Evolutionary conservation across 768 basidiomycete species (phyloP), one percentile per base, ranked within the genome.

Genomic region (Hericium alpestre): DNA sequence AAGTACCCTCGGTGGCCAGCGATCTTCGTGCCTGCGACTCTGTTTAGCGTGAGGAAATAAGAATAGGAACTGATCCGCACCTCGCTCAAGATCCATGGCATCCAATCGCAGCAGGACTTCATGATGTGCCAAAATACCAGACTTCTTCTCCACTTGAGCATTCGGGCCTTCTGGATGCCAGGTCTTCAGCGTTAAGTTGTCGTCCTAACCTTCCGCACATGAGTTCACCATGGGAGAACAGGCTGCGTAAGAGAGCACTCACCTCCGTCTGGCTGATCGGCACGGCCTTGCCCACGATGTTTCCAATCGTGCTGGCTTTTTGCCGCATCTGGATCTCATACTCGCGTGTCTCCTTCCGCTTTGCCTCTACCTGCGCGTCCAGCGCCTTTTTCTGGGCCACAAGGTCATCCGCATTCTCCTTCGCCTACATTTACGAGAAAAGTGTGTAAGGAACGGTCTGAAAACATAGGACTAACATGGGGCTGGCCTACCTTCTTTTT

Each of bases 1-100:
- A 92, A 99, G 77, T 90, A 99, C 0, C 95, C 96, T 70, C 96
- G 79, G 75, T 99, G 96, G 1, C 96, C 96, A 10, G 87, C 81
- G 53, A 97, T 81, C 74, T 98, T 99, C 49, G 91, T 80, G 51
- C 92, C 90, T 93, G 60, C 38, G 52, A 13, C 39, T 38, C 23
- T 55, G 50, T n/a, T 48, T 22, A 23, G 41, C 40, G 54, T 51
- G 32, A 32, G 8, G 8, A 32, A 6, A 7, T 16, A 60, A 38
- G 46, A 43, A 11, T 57, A 57, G 16, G 49, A 27, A 39, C 7
- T 15, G 9, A 27, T 25, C 15, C 76, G n/a, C 59, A 86, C 92
- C 96, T 70, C 96, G 81, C 70, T 99, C 96, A 49, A 96, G 83
- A 70, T 98, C 96, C 81, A 95, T 93, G 22, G 92, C 93, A 65